A percentile compares a stretch with the other conserved stretches of the same genome.
phyloP scores from a whole-genome alignment of 805 yeast genomes.

The Barnettozyma populi region DNA sequence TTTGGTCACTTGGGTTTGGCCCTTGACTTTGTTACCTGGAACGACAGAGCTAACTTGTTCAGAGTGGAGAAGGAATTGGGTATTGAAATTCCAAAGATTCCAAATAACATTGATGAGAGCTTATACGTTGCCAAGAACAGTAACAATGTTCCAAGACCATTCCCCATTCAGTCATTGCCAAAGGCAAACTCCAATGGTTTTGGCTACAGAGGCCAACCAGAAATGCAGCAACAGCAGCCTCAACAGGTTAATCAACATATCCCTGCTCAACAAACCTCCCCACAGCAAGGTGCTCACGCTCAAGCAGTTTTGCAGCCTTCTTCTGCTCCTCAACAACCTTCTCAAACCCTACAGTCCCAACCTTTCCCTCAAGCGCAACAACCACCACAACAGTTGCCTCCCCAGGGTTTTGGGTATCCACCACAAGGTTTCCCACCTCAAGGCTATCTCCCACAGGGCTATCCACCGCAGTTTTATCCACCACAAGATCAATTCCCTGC shows the following conservation, averaged over 20 bases:
- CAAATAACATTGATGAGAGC: constrained; percentile 83
- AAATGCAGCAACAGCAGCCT: constrained; percentile 22
- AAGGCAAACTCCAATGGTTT: constrained; percentile 32
- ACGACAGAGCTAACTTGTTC: constrained; percentile 88
- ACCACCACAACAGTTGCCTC: constrained; percentile 17
- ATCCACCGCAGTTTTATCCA: constrained; percentile 16
- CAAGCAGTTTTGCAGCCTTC: constrained; percentile 11
- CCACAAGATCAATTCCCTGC: constrained; percentile 9
- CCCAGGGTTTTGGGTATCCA: constrained; percentile 16
- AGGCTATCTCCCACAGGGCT: constrained; percentile 17
- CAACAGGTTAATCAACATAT: constrained; percentile 9
- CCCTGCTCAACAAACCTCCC: constrained; percentile 12
- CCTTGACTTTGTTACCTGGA: constrained; percentile 93
- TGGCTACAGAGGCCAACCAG: constrained; percentile 44
- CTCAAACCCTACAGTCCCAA: constrained; percentile 10
- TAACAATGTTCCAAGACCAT: constrained; percentile 80
- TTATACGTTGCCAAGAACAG: constrained; percentile 81
- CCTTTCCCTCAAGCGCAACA: constrained; percentile 14
- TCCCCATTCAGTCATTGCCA: constrained; percentile 63
- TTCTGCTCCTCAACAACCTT: constrained; percentile 17
- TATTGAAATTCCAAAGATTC: constrained; percentile 95
- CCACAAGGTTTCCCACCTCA: constrained; percentile 17
- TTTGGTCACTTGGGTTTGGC: constrained; percentile 98
- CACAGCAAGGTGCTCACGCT: constrained; percentile 19
- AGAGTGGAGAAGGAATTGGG: constrained; percentile 96